Conservation (phyloP, 2,329 filamentous ascomycete genomes). For the Colletotrichum echinochloae region DNA sequence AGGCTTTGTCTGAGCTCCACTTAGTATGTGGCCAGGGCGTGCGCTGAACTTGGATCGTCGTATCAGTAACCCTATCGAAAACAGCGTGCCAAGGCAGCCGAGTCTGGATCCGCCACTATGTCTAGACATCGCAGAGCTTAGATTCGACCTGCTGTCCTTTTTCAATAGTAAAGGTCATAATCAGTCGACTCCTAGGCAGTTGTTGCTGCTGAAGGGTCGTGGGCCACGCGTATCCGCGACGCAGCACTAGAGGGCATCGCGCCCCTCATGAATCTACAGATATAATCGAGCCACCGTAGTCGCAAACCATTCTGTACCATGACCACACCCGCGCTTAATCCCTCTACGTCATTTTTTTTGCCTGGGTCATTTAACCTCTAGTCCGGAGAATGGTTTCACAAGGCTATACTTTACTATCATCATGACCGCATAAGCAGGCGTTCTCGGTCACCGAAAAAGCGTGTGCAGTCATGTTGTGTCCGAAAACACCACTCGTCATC, state of each 20-base stretch:
- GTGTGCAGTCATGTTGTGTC: background rate
- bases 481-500: background rate
- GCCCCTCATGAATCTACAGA: background rate
- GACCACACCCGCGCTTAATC: too few species aligned
- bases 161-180: background rate
- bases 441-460: background rate
- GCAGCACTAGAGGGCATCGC: background rate
- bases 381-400: background rate
- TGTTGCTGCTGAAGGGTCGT: background rate
- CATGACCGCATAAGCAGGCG: background rate
- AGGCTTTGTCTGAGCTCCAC: background rate
- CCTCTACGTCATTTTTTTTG: background rate
- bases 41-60: background rate
- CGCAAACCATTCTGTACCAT: background rate
- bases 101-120: background rate
- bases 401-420: background rate
- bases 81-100: background rate
- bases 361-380: too few species aligned
- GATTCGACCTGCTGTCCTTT: background rate
- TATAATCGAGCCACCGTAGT: too few species aligned
- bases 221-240: background rate
- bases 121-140: background rate
- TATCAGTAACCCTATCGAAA: background rate
- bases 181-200: background rate
- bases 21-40: background rate